Conservation (phyloP, 768 basidiomycete genomes). For the Rhizopogon salebrosus region DNA sequence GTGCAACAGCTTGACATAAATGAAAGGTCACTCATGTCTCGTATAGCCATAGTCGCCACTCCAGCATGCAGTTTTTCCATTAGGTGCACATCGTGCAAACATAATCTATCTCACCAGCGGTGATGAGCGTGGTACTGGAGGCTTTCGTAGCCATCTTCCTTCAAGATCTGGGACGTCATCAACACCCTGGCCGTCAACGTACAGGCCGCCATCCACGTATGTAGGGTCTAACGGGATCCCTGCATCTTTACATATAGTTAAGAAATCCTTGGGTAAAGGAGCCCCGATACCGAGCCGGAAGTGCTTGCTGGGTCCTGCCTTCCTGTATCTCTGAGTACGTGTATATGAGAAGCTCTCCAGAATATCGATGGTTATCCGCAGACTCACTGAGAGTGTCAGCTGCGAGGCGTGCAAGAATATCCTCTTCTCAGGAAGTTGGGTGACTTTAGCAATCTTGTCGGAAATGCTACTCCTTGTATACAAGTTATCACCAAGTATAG, state of each 20-base stretch:
- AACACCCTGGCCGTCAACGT: conserved; percentile 37
- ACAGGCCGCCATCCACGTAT: conserved; percentile 41
- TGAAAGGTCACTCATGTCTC: background rate
- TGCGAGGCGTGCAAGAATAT: conserved; percentile 60
- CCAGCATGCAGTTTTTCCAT: background rate
- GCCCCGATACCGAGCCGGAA: conserved; percentile 50
- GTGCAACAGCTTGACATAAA: background rate
- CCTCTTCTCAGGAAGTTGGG: conserved; percentile 38
- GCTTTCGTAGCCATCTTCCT: conserved; percentile 28
- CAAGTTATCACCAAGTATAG: conserved; percentile 57
- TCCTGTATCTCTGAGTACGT: conserved; percentile 42
- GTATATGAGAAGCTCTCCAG: conserved; percentile 1
- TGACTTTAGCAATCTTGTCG: conserved; percentile 22
- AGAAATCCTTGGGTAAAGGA: conserved; percentile 55
- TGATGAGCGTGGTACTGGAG: background rate
- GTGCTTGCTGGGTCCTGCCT: conserved; percentile 38
- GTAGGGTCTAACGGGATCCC: conserved; percentile 35
- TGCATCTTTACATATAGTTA: conserved; percentile 41
- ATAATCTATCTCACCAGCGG: background rate
- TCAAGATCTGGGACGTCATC: conserved; percentile 32
- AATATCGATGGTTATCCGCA: background rate
- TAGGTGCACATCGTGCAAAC: background rate
- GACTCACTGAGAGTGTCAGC: conserved; percentile 49
- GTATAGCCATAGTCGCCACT: background rate
- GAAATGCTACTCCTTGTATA: conserved; percentile 38